Percentiles rank a stretch among this genome's conserved stretches.
Conservation (phyloP, 2,329 filamentous ascomycete genomes). For the Scytalidium sp. region DNA sequence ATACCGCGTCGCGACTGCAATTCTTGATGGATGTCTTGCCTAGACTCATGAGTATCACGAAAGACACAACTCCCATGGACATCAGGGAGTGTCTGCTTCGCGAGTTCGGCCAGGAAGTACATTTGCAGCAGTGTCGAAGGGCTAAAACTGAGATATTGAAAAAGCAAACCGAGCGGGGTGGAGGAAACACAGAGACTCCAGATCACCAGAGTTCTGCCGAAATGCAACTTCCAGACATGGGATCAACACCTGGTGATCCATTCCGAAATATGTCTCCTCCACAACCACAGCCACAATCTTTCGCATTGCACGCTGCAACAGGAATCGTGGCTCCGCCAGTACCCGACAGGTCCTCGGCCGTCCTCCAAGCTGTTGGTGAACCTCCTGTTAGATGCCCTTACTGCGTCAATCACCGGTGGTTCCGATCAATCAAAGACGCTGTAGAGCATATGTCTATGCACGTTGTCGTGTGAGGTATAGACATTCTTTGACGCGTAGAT, state of each 20-base stretch:
- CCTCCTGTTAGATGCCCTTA: constrained; percentile 27
- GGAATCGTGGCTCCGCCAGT: constrained; percentile 23
- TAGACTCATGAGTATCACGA: constrained; percentile 54
- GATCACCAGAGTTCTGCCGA: neutral
- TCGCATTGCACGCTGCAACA: constrained; percentile 22
- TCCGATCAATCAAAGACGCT: constrained; percentile 28
- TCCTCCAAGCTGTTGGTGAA: constrained; percentile 21
- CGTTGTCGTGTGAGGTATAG: constrained; percentile 23
- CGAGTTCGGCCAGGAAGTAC: constrained; percentile 28
- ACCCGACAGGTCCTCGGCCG: constrained; percentile 14
- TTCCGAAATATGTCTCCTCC: constrained; percentile 1
- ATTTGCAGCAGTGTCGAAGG: constrained; percentile 28
- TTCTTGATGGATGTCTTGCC: constrained; percentile 60
- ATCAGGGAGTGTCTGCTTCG: constrained; percentile 54
- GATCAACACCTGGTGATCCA: neutral
- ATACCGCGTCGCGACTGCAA: constrained; percentile 34
- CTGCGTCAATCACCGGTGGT: constrained; percentile 28
- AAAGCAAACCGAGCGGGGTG: constrained; percentile 12
- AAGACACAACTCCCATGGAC: constrained; percentile 57
- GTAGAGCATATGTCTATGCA: constrained; percentile 32
- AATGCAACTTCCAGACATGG: neutral
- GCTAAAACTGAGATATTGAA: constrained; percentile 31
- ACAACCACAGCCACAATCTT: constrained; percentile 15
- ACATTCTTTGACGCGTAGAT: too few species aligned
- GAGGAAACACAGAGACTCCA: constrained; percentile 1